phyloP scores from a whole-genome alignment of 306 rosid species.

The Rosa lucieae region DNA sequence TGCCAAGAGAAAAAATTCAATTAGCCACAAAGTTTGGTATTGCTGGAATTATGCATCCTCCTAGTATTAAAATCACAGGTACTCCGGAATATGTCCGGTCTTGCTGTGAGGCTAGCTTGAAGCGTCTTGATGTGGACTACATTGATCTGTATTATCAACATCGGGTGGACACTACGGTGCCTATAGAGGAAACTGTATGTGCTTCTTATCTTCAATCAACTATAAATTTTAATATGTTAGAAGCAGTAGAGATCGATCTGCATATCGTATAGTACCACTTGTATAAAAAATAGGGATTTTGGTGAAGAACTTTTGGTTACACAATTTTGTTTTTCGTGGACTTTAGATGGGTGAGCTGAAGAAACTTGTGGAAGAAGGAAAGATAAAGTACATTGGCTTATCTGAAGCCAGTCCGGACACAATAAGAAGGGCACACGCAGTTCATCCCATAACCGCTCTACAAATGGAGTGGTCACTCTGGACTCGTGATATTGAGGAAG shows the following conservation, averaged over 20 bases:
- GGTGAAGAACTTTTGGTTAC: not conserved
- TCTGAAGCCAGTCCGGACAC: too few species aligned
- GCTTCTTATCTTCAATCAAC: not conserved
- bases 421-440: too few species aligned
- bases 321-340: not conserved
- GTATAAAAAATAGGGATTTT: not conserved
- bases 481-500: constrained; percentile 65
- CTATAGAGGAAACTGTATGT: not conserved
- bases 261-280: not conserved
- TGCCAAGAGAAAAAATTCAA: constrained; percentile 69
- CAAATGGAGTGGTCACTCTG: too few species aligned
- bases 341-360: too few species aligned
- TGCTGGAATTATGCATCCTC: constrained; percentile 15
- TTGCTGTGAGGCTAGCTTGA: too few species aligned
- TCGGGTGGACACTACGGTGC: too few species aligned
- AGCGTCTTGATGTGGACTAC: too few species aligned
- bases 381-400: too few species aligned
- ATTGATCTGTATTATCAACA: too few species aligned
- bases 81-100: not conserved
- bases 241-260: not conserved
- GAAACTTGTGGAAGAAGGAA: too few species aligned
- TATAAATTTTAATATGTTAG: too few species aligned
- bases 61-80: constrained; percentile 42
- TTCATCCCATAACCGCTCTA: too few species aligned
- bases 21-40: constrained; percentile 79